phyloP scores from a whole-genome alignment of 1,284 basidiomycete species.

The Phellinidium pouzarii region DNA sequence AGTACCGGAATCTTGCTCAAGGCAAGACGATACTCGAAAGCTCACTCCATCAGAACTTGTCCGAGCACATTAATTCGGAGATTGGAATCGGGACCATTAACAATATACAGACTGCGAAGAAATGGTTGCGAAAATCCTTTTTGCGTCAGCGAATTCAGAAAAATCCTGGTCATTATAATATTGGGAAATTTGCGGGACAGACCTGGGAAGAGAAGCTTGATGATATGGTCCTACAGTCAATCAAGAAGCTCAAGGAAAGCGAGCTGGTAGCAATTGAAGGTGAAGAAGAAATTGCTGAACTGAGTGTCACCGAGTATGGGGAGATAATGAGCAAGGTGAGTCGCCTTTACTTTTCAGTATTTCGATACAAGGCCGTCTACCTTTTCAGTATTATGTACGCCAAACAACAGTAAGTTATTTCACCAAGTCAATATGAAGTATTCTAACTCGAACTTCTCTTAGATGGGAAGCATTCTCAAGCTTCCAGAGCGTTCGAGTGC shows the following conservation, averaged over 20 bases:
- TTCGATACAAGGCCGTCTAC: not conserved
- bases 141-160: slow-evolving; percentile 77
- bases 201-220: slow-evolving; percentile 68
- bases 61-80: slow-evolving; percentile 91
- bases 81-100: slow-evolving; percentile 80
- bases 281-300: slow-evolving; percentile 30
- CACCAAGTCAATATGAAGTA: not conserved
- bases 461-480: slow-evolving; percentile 68
- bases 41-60: slow-evolving; percentile 74
- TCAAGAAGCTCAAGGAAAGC: slow-evolving; percentile 50
- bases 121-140: slow-evolving; percentile 80
- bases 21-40: slow-evolving; percentile 77
- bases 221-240: slow-evolving; percentile 61
- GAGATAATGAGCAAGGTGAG: slow-evolving; percentile 80
- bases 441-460: slow-evolving; percentile 4
- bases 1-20: slow-evolving; percentile 61
- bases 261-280: slow-evolving; percentile 45
- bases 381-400: slow-evolving; percentile 59
- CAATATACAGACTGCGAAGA: slow-evolving; percentile 57
- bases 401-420: slow-evolving; percentile 31
- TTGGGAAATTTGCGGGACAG: slow-evolving; percentile 50
- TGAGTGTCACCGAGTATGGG: slow-evolving; percentile 65
- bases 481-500: slow-evolving; percentile 46
- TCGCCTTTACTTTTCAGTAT: slow-evolving; percentile 10
- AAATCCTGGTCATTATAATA: slow-evolving; percentile 73